phyloP scores from a whole-genome alignment of 1,139 yeast genomes.

The Protomyces macrosporus region DNA sequence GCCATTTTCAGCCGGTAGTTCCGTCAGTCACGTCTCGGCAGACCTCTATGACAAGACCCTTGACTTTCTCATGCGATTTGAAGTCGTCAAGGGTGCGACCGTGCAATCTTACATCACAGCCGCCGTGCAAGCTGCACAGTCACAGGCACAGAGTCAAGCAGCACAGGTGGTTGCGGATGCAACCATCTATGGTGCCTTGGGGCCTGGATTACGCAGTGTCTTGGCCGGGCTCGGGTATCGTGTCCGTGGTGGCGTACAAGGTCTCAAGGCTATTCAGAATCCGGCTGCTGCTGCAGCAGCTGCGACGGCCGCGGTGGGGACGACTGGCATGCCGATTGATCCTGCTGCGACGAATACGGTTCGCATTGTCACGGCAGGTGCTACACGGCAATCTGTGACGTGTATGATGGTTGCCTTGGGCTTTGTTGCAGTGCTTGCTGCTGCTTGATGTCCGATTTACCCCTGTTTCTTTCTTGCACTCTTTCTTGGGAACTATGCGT shows the following conservation, averaged over 20 bases:
- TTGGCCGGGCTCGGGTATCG: conserved; percentile 22
- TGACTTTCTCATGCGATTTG: conserved; percentile 24
- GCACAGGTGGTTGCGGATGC: neutral
- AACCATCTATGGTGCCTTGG: conserved; percentile 21
- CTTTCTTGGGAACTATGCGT: too few relatives aligned
- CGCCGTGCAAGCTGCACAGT: neutral
- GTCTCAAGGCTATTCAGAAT: neutral
- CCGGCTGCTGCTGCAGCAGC: neutral
- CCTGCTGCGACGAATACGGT: too few relatives aligned
- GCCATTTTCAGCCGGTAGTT: conserved; percentile 17
- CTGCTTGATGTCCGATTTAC: too few relatives aligned
- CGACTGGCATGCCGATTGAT: too few relatives aligned
- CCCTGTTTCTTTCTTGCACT: too few relatives aligned
- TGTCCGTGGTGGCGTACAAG: conserved; percentile 19
- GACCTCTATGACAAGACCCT: conserved; percentile 14
- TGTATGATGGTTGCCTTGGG: too few relatives aligned
- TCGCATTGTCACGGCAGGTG: too few relatives aligned
- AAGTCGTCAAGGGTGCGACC: conserved; percentile 8
- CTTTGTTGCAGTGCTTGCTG: too few relatives aligned
- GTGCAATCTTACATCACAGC: neutral
- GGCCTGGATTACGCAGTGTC: conserved; percentile 25
- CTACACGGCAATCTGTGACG: too few relatives aligned
- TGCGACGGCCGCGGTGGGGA: too few relatives aligned
- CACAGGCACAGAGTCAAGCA: neutral
- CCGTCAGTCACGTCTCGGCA: conserved; percentile 18